A percentile compares a stretch with the other conserved stretches of the same genome.
Conservation (phyloP, 768 basidiomycete species). For the Russula vinacea region DNA sequence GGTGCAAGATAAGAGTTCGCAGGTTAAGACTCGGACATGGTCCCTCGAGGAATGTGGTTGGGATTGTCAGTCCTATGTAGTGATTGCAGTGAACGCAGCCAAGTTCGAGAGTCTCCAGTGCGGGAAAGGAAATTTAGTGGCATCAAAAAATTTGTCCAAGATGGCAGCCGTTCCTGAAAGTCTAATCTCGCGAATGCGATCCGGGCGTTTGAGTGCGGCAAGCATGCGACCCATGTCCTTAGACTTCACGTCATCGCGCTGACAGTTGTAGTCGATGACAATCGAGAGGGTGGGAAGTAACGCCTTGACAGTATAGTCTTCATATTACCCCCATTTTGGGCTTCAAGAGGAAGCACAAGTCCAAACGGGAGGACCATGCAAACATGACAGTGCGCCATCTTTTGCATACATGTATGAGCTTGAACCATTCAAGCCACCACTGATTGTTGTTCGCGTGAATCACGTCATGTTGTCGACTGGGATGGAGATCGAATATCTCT, state of each 20-base stretch:
- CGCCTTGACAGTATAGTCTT: background rate
- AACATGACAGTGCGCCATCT: constrained; percentile 3
- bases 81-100: too few relatives aligned
- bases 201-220: background rate
- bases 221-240: background rate
- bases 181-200: too few relatives aligned
- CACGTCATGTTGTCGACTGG: background rate
- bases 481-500: background rate
- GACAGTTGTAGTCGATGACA: background rate
- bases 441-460: too few relatives aligned
- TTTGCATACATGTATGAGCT: constrained; percentile 7
- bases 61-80: too few relatives aligned
- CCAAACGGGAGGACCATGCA: background rate
- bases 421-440: background rate
- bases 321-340: background rate
- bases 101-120: too few relatives aligned
- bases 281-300: background rate
- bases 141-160: too few relatives aligned
- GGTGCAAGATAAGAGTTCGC: too few relatives aligned
- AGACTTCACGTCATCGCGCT: background rate
- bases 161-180: too few relatives aligned
- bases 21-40: too few relatives aligned
- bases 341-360: background rate
- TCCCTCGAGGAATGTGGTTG: too few relatives aligned
- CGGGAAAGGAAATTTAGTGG: too few relatives aligned